Conservation (phyloP, 768 basidiomycete species). For the Lentinula aciculospora region DNA sequence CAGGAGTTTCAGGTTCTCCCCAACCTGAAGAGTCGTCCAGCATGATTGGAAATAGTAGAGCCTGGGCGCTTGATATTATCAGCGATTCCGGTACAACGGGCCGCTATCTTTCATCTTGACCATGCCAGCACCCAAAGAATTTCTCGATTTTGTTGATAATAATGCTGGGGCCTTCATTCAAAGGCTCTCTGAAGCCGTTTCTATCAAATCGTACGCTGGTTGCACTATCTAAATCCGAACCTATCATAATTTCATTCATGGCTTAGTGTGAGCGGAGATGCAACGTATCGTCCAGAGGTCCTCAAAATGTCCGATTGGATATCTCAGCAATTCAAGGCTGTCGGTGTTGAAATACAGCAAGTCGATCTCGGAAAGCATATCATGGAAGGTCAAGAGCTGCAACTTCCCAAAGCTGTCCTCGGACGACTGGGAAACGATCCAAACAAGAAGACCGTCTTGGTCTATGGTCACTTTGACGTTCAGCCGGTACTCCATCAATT, state of each 20-base stretch:
- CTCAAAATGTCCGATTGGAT: conserved; percentile 85
- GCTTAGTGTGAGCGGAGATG: conserved; percentile 65
- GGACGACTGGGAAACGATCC: conserved; percentile 73
- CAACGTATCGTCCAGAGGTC: conserved; percentile 67
- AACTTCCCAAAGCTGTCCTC: conserved; percentile 24
- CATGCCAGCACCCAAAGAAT: conserved; percentile 45
- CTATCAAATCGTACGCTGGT: conserved; percentile 48
- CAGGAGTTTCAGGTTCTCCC: conserved; percentile 1
- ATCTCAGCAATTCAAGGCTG: conserved; percentile 60
- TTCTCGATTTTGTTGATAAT: conserved; percentile 53
- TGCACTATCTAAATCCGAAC: conserved; percentile 3
- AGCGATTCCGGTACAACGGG: background rate
- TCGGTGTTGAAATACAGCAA: conserved; percentile 73
- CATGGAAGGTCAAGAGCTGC: conserved; percentile 54
- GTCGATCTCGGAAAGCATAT: conserved; percentile 74
- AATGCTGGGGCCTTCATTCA: conserved; percentile 73
- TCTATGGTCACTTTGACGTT: conserved; percentile 96
- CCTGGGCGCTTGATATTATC: background rate
- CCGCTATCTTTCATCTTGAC: background rate
- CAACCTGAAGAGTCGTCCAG: background rate
- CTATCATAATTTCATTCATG: background rate
- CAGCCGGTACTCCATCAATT: conserved; percentile 63
- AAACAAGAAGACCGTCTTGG: conserved; percentile 44
- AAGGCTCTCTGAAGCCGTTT: conserved; percentile 75
- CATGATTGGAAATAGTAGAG: background rate